Base-by-base conservation (phyloP, 2,329 filamentous ascomycete genomes). In the Hymenoscyphus linearis region DNA sequence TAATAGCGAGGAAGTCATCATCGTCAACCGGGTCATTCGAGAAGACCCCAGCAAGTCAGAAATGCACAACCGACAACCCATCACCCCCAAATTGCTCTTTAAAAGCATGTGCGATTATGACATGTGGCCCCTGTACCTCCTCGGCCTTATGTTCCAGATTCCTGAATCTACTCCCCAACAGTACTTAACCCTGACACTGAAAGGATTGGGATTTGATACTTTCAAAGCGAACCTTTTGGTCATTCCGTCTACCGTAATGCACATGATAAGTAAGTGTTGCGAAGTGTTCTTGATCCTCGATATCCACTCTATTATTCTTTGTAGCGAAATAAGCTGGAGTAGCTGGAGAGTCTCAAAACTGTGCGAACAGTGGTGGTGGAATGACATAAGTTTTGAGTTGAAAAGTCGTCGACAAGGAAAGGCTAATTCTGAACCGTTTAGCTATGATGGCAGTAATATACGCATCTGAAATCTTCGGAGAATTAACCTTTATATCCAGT, bases 11-110 rank as follows among this genome's bases (percentile, higher is more conserved):
- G 85, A 86, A 69, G 84, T 84, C 65, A 87, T 88, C 62, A 83
- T 89, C 74, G 83, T 87, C 6, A 88, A 87, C 67, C 79, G 80
- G 36, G 77, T 86, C 22, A 64, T 75, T 22, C 78, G 82, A 7
- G 82, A 85, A 56, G 82, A 83, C 62, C 82, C 81, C 5, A 74
- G 74, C 2, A 81, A 81, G 65, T 60, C 61, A 13, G 59, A 59
- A 34, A 82, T 84, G 77, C 76, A 80, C 62, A 82, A 82, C 59
- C 76, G 79, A 52, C 76, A 82, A 71, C 76, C 76, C 10, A 74
- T 82, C 31, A 78, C 77, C 0, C 71, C 75, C 2, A 72, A 69
- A 3, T 72, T 76, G 25, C 77, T 82, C 3, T 80, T 78, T 76
- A 69, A 78, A 22, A 75, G 76, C 22, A 65, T 82, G 14, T 74